Evolutionary conservation across 495 filamentous ascomycete genomes (phyloP).

Genomic region (Tuber aestivum): DNA sequence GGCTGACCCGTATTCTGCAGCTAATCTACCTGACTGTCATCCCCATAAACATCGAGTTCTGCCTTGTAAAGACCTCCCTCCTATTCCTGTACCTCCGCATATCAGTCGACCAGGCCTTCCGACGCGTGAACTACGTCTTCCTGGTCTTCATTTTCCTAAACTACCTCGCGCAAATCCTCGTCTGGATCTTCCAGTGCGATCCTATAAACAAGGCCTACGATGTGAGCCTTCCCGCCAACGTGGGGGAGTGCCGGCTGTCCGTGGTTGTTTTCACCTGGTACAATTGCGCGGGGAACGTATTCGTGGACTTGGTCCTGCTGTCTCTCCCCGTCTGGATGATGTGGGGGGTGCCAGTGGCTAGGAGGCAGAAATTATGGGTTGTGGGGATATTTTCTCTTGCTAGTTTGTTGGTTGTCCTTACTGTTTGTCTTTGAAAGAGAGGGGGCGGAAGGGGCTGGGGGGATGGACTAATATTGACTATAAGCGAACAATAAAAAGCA

Average conservation of each 20-base stretch:
- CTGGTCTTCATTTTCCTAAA: conserved; percentile 1
- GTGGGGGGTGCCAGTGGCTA: neutral
- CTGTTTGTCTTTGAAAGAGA: neutral
- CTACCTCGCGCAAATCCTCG: neutral
- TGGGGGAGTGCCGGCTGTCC: neutral
- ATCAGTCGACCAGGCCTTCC: neutral
- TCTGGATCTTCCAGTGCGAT: neutral
- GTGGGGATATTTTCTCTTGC: neutral
- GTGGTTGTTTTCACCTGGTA: neutral
- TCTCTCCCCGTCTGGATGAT: neutral
- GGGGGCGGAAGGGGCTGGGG: too few relatives aligned
- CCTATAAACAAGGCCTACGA: neutral
- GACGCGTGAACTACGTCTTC: neutral
- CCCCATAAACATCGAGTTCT: neutral
- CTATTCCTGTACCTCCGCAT: neutral
- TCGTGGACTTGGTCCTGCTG: neutral
- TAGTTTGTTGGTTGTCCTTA: neutral
- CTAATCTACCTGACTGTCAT: neutral
- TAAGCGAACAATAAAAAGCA: neutral
- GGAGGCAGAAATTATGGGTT: neutral
- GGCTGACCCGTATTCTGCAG: neutral
- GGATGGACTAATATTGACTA: neutral
- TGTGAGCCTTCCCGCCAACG: neutral
- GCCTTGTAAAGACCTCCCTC: neutral
- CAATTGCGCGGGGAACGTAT: neutral